These are phyloP conservation scores for Hibiscus mutabilis DNA, from an alignment of 345 rosid species.

Conservation along the genomic window DNA sequence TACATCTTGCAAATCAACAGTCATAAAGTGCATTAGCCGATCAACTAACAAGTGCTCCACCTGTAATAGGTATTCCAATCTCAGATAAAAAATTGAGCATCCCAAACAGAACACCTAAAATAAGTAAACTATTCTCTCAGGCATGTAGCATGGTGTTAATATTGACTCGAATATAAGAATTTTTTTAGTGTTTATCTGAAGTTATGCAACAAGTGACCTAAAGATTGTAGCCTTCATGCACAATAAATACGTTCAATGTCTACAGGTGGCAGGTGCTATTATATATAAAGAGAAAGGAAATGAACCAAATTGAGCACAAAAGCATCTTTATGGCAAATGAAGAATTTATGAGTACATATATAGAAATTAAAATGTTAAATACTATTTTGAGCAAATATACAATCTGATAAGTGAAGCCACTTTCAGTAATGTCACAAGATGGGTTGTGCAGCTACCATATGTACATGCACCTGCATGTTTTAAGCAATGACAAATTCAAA, in stretches of 20 bases:
- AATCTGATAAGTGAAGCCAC: not conserved
- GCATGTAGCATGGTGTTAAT: not conserved
- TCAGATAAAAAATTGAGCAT: constrained; percentile 5
- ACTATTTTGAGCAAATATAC: not conserved
- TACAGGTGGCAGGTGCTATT: not conserved
- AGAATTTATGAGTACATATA: not conserved
- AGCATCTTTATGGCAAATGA: not conserved
- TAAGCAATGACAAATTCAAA: not conserved
- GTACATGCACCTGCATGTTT: not conserved
- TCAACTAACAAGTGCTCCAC: constrained; percentile 75
- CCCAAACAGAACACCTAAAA: not conserved
- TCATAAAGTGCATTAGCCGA: constrained; percentile 53
- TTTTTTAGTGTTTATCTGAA: not conserved
- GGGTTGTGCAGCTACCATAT: not conserved
- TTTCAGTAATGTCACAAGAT: not conserved
- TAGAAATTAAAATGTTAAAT: not conserved
- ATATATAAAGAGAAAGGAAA: not conserved
- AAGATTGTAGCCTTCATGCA: not conserved
- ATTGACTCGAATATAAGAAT: not conserved
- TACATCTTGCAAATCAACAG: constrained; percentile 61
- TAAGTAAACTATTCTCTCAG: not conserved
- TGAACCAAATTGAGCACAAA: not conserved
- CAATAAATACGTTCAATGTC: not conserved
- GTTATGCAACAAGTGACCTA: not conserved
- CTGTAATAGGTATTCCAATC: constrained; percentile 26